A percentile compares a stretch with the other conserved stretches of the same genome.
phyloP scores from a whole-genome alignment of 176 grass and related monocot genomes.

The Tuctoria greenei region DNA sequence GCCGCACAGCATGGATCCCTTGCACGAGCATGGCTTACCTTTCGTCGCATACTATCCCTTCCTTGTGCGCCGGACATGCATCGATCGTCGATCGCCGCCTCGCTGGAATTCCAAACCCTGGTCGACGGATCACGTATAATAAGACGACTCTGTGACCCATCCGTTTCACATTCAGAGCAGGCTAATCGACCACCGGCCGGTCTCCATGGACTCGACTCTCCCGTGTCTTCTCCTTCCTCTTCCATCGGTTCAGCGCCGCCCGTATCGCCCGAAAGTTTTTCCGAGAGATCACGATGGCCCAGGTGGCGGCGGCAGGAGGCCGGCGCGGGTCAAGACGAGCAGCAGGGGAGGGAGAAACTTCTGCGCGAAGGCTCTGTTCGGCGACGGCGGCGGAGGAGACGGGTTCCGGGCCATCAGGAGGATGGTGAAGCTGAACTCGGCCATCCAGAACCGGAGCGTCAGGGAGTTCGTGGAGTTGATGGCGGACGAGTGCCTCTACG shows the following conservation, averaged over 20 bases:
- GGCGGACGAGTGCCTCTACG: conserved; percentile 54
- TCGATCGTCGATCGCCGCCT: not conserved
- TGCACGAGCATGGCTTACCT: conserved; percentile 53
- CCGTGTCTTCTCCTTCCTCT: not conserved
- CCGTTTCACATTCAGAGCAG: not conserved
- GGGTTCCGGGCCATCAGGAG: conserved; percentile 46
- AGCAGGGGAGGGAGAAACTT: not conserved
- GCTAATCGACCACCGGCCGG: not conserved
- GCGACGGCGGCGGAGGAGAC: conserved; percentile 30
- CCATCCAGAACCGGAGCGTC: conserved; percentile 67
- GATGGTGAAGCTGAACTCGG: conserved; percentile 58
- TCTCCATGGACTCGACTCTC: conserved; percentile 28
- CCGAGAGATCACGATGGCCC: not conserved
- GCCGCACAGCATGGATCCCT: not conserved
- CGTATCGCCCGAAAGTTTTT: not conserved
- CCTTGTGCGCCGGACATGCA: conserved; percentile 42
- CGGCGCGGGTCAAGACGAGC: not conserved
- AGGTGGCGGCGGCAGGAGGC: not conserved
- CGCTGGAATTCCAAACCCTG: conserved; percentile 5
- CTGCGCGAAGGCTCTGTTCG: conserved; percentile 29
- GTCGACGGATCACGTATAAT: conserved; percentile 26
- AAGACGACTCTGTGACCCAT: not conserved
- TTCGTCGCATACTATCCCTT: conserved; percentile 69
- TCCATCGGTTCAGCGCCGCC: not conserved
- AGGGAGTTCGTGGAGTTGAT: conserved; percentile 55